Evolutionary conservation across 805 yeast genomes (phyloP).

Genomic region (Alloascoidea africana): DNA sequence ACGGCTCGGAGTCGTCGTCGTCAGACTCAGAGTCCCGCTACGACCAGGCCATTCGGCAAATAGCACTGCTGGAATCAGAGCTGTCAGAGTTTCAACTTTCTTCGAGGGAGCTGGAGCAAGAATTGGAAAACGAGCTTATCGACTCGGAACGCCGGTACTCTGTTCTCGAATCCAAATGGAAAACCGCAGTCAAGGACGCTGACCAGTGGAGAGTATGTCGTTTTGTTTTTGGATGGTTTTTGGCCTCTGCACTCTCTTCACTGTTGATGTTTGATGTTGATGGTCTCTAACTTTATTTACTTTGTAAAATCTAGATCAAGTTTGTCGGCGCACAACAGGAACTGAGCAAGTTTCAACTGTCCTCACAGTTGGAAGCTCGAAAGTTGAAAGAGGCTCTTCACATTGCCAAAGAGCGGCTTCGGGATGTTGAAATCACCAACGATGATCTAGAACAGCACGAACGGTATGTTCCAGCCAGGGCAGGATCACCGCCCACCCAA

Average conservation of each 20-base stretch:
- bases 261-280: too few species aligned
- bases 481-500: too few species aligned
- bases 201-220: too few species aligned
- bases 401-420: conserved; percentile 16
- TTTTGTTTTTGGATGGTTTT: too few species aligned
- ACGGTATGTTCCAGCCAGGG: too few species aligned
- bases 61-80: conserved; percentile 24
- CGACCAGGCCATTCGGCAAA: conserved; percentile 11
- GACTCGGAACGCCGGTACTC: not conserved
- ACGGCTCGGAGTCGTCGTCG: too few species aligned
- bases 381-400: conserved; percentile 17
- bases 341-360: conserved; percentile 11
- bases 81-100: conserved; percentile 27
- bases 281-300: too few species aligned
- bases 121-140: conserved; percentile 15
- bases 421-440: conserved; percentile 26
- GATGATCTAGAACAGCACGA: conserved; percentile 29
- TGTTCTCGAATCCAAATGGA: not conserved
- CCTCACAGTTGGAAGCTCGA: conserved; percentile 12
- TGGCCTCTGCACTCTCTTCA: too few species aligned
- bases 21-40: too few species aligned
- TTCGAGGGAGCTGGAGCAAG: conserved; percentile 28
- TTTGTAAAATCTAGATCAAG: too few species aligned
- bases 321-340: conserved; percentile 16
- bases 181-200: not conserved